Percentiles rank a stretch among this genome's conserved stretches.
Evolutionary conservation across 176 grass and related monocot genomes (phyloP).

Genomic region (Phoenix roebelenii): DNA sequence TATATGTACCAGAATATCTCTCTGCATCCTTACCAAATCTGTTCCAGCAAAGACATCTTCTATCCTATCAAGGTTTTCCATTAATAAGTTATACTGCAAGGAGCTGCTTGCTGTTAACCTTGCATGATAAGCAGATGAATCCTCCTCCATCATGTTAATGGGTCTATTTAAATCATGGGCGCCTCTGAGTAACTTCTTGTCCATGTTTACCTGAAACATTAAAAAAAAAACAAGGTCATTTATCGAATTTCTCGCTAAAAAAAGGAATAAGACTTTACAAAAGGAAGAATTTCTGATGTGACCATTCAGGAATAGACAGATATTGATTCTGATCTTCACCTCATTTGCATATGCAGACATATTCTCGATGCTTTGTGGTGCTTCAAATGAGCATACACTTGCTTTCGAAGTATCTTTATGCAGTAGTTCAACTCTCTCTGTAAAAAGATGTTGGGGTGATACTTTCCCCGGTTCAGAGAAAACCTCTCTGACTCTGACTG

Average conservation of each 20-base stretch:
- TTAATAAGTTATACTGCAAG: slow-evolving; percentile 42
- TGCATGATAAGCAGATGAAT: slow-evolving; percentile 24
- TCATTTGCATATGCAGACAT: slow-evolving; percentile 11
- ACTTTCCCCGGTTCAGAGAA: slow-evolving; percentile 6
- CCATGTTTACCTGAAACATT: slow-evolving; percentile 23
- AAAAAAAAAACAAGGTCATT: no score
- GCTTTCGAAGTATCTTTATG: not conserved
- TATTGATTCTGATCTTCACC: slow-evolving; percentile 13
- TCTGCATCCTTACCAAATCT: slow-evolving; percentile 42
- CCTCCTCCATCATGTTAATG: slow-evolving; percentile 17
- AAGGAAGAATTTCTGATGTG: slow-evolving; percentile 5
- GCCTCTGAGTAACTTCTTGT: slow-evolving; percentile 11
- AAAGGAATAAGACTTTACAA: not conserved
- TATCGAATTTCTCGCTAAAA: not conserved
- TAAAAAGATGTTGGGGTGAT: slow-evolving; percentile 27
- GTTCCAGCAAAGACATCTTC: slow-evolving; percentile 46
- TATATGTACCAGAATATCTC: slow-evolving; percentile 47
- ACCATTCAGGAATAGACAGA: not conserved
- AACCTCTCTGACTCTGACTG: slow-evolving; percentile 24
- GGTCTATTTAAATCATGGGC: slow-evolving; percentile 9
- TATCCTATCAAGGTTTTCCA: slow-evolving; percentile 55
- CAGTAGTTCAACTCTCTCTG: not conserved
- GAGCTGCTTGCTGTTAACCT: slow-evolving; percentile 10
- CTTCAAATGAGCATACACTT: slow-evolving; percentile 14
- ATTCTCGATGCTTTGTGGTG: slow-evolving; percentile 28